Percentiles rank a stretch among this genome's conserved stretches.
These are phyloP conservation scores for Fomitopsis schrenkii DNA, from an alignment of 1,284 basidiomycete genomes.

Conservation along the genomic window DNA sequence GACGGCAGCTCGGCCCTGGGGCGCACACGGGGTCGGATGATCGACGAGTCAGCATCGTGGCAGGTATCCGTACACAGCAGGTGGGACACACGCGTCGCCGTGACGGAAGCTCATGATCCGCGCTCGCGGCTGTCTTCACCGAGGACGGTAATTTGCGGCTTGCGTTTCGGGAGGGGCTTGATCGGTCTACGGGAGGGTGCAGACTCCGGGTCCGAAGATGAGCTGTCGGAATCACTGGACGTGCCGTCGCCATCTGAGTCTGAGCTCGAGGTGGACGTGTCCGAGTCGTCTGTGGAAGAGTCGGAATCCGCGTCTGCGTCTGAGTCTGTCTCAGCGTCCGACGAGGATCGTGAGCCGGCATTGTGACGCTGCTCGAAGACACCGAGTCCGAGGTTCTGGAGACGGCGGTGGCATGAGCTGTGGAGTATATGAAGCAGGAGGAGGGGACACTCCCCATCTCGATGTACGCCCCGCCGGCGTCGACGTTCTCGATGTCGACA, in stretches of 20 bases:
- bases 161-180: conserved; percentile 24
- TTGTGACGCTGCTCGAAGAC: conserved; percentile 47
- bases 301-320: conserved; percentile 16
- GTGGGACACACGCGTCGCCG: too few relatives aligned
- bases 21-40: too few relatives aligned
- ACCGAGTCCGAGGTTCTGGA: conserved; percentile 60
- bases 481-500: conserved; percentile 61
- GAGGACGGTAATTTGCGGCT: conserved; percentile 23
- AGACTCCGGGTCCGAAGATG: conserved; percentile 3
- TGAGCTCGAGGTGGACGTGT: not conserved
- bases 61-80: too few relatives aligned
- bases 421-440: not conserved
- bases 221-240: conserved; percentile 3
- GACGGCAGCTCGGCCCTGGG: too few relatives aligned
- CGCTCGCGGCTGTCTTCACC: conserved; percentile 7
- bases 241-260: not conserved
- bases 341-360: conserved; percentile 9
- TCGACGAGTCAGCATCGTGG: too few relatives aligned
- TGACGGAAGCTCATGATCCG: not conserved
- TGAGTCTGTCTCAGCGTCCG: conserved; percentile 14
- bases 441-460: conserved; percentile 50
- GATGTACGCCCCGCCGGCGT: conserved; percentile 46
- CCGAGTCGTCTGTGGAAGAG: conserved; percentile 6
- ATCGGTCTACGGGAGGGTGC: conserved; percentile 15
- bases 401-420: not conserved